phyloP scores from a whole-genome alignment of 2,329 filamentous ascomycete genomes.

The Fulvia fulva region DNA sequence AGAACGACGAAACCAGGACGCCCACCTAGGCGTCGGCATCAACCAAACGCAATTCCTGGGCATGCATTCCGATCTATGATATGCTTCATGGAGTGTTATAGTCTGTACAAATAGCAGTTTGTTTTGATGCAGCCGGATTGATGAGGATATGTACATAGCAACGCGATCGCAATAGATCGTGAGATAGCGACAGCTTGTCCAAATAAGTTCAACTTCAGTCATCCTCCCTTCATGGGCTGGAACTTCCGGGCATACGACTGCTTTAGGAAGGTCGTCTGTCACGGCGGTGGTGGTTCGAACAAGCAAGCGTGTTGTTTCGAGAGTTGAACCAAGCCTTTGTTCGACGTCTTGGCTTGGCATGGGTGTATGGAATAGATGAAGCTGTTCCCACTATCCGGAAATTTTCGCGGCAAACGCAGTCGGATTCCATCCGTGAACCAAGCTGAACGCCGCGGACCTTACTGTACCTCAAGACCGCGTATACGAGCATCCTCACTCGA shows the following conservation, averaged over 20 bases:
- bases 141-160: neutral
- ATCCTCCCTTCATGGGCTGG: neutral
- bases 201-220: neutral
- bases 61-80: constrained; percentile 9
- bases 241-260: neutral
- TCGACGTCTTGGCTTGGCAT: neutral
- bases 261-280: neutral
- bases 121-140: neutral
- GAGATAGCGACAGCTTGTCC: neutral
- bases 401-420: neutral
- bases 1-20: constrained; percentile 11
- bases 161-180: neutral
- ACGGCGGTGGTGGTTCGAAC: neutral
- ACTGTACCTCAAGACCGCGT: neutral
- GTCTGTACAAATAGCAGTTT: neutral
- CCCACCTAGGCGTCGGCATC: neutral
- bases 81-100: neutral
- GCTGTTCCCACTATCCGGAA: neutral
- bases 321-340: neutral
- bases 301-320: neutral
- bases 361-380: neutral
- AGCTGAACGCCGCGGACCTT: too few relatives aligned
- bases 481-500: neutral
- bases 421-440: too few relatives aligned
- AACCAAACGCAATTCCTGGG: constrained; percentile 6